These are phyloP conservation scores for Nakazawaea molendinolei DNA, from an alignment of 805 yeast species.

Conservation along the genomic window DNA sequence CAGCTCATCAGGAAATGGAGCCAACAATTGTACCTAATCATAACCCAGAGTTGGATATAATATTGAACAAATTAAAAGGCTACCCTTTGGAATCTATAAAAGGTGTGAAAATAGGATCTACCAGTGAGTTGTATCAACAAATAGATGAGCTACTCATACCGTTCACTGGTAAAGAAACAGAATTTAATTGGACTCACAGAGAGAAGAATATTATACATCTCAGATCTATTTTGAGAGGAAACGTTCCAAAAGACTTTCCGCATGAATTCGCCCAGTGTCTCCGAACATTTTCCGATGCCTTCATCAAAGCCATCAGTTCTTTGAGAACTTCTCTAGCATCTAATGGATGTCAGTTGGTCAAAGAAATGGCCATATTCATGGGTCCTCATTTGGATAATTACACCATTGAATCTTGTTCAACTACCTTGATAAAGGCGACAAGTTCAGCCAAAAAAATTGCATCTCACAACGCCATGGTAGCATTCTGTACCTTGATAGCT, in stretches of 20 bases:
- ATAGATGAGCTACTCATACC: constrained; percentile 23
- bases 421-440: constrained; percentile 44
- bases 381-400: constrained; percentile 33
- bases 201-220: constrained; percentile 54
- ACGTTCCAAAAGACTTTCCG: constrained; percentile 31
- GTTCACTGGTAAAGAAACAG: constrained; percentile 77
- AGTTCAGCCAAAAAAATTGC: constrained; percentile 60
- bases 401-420: constrained; percentile 42
- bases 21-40: not conserved
- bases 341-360: constrained; percentile 69
- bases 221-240: constrained; percentile 58
- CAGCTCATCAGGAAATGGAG: too few relatives aligned
- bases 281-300: constrained; percentile 45
- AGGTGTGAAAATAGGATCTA: constrained; percentile 24
- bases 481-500: constrained; percentile 47
- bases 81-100: constrained; percentile 34
- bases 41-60: constrained; percentile 3
- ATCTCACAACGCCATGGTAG: constrained; percentile 48
- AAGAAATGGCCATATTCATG: constrained; percentile 50
- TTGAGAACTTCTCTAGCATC: constrained; percentile 78
- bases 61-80: constrained; percentile 21
- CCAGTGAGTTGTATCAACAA: constrained; percentile 22
- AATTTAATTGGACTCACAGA: constrained; percentile 75
- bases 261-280: constrained; percentile 25
- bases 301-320: constrained; percentile 61